Percentiles rank a stretch among this genome's conserved stretches.
Evolutionary conservation across 192 early-diverging fungal genomes (phyloP).

Genomic region (Backusella tuberculispora): DNA sequence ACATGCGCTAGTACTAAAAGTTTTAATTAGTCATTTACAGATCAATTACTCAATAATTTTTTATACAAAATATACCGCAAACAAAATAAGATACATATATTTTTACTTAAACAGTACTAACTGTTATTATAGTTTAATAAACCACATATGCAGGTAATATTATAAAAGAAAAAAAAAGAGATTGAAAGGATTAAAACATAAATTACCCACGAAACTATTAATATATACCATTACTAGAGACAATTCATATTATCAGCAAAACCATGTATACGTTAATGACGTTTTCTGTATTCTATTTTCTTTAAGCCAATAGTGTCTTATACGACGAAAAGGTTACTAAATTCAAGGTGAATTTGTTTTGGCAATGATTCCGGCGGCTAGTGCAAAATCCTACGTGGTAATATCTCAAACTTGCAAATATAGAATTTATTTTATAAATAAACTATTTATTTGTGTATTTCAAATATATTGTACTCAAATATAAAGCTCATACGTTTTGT

Average conservation of each 20-base stretch:
- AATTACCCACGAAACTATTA: neutral
- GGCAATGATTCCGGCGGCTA: neutral
- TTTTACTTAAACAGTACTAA: neutral
- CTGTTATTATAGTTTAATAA: neutral
- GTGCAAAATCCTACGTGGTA: neutral
- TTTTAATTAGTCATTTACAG: neutral
- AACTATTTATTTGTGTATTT: neutral
- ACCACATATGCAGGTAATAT: neutral
- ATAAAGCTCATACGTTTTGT: too few relatives aligned
- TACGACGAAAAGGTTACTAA: neutral
- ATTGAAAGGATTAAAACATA: neutral
- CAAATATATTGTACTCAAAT: neutral
- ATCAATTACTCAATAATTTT: neutral
- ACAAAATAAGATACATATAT: neutral
- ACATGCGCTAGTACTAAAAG: neutral
- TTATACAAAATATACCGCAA: neutral
- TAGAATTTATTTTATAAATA: neutral
- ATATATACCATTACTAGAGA: neutral
- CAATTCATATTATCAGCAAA: neutral
- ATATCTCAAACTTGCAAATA: slow-evolving; percentile 6
- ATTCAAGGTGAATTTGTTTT: neutral
- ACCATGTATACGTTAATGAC: neutral
- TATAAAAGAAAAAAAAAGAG: neutral
- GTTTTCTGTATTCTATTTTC: neutral
- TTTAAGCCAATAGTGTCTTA: neutral